phyloP scores from a whole-genome alignment of 1,284 basidiomycete species.

The Gastroboletus turbinatus region DNA sequence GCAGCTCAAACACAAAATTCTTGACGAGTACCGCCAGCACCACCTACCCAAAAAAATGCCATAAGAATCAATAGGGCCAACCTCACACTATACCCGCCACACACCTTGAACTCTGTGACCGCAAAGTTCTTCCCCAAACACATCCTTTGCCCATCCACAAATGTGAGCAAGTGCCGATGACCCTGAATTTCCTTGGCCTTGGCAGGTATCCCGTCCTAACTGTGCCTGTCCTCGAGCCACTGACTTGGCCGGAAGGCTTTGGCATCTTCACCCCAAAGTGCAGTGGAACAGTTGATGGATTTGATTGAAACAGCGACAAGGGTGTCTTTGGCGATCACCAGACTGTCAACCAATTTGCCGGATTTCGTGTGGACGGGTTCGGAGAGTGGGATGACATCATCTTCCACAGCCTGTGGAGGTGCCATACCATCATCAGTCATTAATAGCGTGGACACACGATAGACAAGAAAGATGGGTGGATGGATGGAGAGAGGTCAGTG shows the following conservation, averaged over 20 bases:
- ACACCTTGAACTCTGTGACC: slow-evolving; percentile 42
- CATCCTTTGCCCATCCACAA: slow-evolving; percentile 40
- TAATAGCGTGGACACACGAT: not conserved
- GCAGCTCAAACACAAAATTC: too few species aligned
- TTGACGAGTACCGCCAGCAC: not conserved
- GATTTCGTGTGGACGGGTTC: slow-evolving; percentile 30
- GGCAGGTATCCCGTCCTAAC: slow-evolving; percentile 13
- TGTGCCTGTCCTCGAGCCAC: slow-evolving; percentile 31
- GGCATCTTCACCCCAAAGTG: slow-evolving; percentile 44
- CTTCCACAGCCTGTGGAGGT: slow-evolving; percentile 40
- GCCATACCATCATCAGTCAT: not conserved
- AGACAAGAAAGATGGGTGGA: too few species aligned
- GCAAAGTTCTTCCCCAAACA: slow-evolving; percentile 46
- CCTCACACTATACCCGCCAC: not conserved
- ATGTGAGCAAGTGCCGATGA: slow-evolving; percentile 29
- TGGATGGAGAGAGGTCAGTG: not conserved
- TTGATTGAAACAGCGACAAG: slow-evolving; percentile 41
- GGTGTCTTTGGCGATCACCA: slow-evolving; percentile 37
- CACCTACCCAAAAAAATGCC: not conserved
- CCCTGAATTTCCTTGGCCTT: slow-evolving; percentile 40
- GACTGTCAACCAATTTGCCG: slow-evolving; percentile 37
- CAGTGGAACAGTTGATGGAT: slow-evolving; percentile 40
- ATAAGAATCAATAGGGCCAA: not conserved
- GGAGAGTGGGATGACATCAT: slow-evolving; percentile 57
- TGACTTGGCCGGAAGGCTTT: slow-evolving; percentile 38